A percentile compares a stretch with the other conserved stretches of the same genome.
phyloP scores from a whole-genome alignment of 148 eudicot genomes.

The Fallopia convolvulus region DNA sequence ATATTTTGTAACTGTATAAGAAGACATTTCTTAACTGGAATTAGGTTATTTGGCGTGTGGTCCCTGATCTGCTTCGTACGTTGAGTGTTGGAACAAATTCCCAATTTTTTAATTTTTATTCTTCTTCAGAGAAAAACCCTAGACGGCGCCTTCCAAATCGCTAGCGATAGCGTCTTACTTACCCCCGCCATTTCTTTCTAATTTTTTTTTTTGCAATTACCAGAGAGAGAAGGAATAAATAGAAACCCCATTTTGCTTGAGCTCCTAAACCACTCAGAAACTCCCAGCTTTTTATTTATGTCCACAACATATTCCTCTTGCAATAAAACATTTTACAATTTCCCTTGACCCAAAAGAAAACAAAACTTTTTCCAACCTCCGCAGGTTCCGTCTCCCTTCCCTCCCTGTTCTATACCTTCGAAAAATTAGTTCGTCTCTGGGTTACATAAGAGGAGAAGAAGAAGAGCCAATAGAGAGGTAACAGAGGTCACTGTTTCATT shows the following conservation, averaged over 20 bases:
- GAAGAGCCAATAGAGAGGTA: background rate
- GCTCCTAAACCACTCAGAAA: conserved; percentile 5
- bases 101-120: background rate
- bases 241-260: background rate
- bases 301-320: conserved; percentile 10
- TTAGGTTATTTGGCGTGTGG: background rate
- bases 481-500: background rate
- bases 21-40: no score
- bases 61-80: background rate
- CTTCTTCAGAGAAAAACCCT: background rate
- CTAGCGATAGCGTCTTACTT: conserved; percentile 2
- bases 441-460: background rate
- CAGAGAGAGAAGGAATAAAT: conserved; percentile 9
- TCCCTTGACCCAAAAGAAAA: background rate
- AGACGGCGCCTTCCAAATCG: conserved; percentile 6
- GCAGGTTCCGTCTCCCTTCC: background rate
- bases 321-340: background rate
- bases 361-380: background rate
- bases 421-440: background rate
- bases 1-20: no score
- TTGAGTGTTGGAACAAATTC: conserved; percentile 7
- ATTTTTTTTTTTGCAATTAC: background rate
- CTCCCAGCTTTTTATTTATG: background rate
- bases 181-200: background rate
- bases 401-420: background rate